Evolutionary conservation across 768 basidiomycete species (phyloP).

Genomic region (Hydnum rufescens): DNA sequence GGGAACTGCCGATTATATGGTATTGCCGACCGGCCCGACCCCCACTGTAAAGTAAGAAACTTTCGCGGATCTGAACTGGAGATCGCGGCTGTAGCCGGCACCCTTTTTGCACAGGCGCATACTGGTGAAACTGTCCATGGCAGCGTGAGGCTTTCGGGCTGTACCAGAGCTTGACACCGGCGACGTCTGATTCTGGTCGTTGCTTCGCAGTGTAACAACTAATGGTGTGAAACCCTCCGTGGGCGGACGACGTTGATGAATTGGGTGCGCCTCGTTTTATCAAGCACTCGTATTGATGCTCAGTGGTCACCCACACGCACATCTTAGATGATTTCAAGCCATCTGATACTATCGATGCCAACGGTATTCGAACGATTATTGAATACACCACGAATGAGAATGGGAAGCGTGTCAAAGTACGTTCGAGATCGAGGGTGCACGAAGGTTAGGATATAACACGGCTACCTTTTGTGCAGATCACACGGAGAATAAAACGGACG

Average conservation of each 20-base stretch:
- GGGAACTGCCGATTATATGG: too few relatives aligned
- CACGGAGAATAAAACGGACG: slow-evolving; percentile 64
- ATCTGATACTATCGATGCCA: slow-evolving; percentile 58
- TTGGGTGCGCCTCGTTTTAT: slow-evolving; percentile 25
- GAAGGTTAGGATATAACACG: slow-evolving; percentile 2
- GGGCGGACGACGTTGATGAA: slow-evolving; percentile 79
- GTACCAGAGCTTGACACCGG: too few relatives aligned
- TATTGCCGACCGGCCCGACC: too few relatives aligned
- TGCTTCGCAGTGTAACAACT: slow-evolving; percentile 1
- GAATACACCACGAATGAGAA: slow-evolving; percentile 78
- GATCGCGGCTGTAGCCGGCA: too few relatives aligned
- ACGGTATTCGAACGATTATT: slow-evolving; percentile 69
- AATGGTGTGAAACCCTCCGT: slow-evolving; percentile 69
- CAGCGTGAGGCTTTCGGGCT: too few relatives aligned
- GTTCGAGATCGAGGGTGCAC: slow-evolving; percentile 10
- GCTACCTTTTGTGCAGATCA: slow-evolving; percentile 34
- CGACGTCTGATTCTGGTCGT: too few relatives aligned
- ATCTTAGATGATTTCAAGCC: neutral
- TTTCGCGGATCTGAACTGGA: too few relatives aligned
- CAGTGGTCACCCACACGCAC: neutral
- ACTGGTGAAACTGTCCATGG: too few relatives aligned
- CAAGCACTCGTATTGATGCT: neutral
- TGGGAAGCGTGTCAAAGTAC: slow-evolving; percentile 85
- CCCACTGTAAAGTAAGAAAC: too few relatives aligned
- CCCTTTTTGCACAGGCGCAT: too few relatives aligned